A percentile compares a stretch with the other conserved stretches of the same genome.
Evolutionary conservation across 768 basidiomycete species (phyloP).

Genomic region (Cyclocybe aegerita): DNA sequence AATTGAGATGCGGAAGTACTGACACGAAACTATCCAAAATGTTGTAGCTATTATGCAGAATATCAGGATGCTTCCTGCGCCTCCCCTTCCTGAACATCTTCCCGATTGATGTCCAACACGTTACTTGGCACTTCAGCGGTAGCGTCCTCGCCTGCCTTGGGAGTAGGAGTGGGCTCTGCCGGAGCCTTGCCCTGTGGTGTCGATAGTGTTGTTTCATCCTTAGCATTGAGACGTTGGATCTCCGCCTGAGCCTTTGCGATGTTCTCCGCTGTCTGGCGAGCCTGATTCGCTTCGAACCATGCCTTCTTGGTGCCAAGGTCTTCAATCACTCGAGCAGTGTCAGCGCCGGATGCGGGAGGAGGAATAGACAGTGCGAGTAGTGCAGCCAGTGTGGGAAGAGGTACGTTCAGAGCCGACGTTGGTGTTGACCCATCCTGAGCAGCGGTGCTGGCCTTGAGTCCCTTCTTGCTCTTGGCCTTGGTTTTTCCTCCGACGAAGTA

Average conservation of each 20-base stretch:
- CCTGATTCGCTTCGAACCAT: constrained; percentile 94
- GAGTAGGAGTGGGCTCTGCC: constrained; percentile 44
- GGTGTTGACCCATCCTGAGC: constrained; percentile 29
- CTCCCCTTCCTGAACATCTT: constrained; percentile 31
- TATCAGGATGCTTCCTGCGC: constrained; percentile 13
- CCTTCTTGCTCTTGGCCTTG: constrained; percentile 64
- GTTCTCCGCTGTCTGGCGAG: constrained; percentile 74
- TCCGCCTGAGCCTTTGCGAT: constrained; percentile 77
- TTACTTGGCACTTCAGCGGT: constrained; percentile 34
- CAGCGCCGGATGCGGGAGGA: constrained; percentile 73
- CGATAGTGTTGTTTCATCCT: no score
- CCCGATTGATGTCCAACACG: constrained; percentile 42
- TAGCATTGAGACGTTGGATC: constrained; percentile 55
- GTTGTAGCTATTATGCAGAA: not conserved
- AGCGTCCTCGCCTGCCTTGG: constrained; percentile 30
- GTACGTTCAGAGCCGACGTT: constrained; percentile 58
- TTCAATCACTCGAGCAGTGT: constrained; percentile 82
- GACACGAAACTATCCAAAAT: constrained; percentile 7
- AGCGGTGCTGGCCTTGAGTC: constrained; percentile 38
- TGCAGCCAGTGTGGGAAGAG: constrained; percentile 84
- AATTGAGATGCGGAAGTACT: constrained; percentile 3
- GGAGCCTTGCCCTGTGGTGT: constrained; percentile 16
- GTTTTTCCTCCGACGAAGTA: constrained; percentile 78
- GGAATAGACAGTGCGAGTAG: constrained; percentile 88
- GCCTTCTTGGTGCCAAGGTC: constrained; percentile 92